These are phyloP conservation scores for Heritiera fomes DNA, from an alignment of 345 rosid species.

Conservation along the genomic window DNA sequence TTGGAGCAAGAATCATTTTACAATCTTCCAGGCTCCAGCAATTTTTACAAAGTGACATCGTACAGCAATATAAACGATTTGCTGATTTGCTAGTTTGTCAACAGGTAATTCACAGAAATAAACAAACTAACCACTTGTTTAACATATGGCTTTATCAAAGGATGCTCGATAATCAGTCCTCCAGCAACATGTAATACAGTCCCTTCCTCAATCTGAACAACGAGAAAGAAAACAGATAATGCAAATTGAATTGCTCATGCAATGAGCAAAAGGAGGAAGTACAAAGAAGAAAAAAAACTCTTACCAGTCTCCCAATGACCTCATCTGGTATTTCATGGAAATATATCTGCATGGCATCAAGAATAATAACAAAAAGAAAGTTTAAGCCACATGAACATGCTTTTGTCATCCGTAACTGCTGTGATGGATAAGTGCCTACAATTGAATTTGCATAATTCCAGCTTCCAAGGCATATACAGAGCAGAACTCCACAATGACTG, in stretches of 20 bases:
- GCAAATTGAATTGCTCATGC: neutral
- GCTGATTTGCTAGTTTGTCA: neutral
- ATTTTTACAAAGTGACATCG: neutral
- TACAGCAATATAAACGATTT: neutral
- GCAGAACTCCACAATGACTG: neutral
- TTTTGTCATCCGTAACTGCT: neutral
- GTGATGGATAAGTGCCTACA: neutral
- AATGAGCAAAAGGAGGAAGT: neutral
- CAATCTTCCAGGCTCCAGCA: neutral
- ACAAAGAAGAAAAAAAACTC: slow-evolving; percentile 9
- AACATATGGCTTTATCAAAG: slow-evolving; percentile 59
- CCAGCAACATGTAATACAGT: slow-evolving; percentile 77
- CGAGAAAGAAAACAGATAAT: neutral
- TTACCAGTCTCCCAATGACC: slow-evolving; percentile 72
- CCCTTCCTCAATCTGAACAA: slow-evolving; percentile 70
- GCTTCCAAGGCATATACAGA: neutral
- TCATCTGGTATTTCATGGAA: slow-evolving; percentile 83
- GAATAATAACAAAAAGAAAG: neutral
- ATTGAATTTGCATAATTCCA: slow-evolving; percentile 5
- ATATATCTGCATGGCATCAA: slow-evolving; percentile 57
- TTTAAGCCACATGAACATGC: slow-evolving; percentile 1
- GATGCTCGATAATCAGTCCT: slow-evolving; percentile 78
- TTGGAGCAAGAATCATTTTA: neutral
- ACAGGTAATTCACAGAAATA: neutral
- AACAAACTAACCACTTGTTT: slow-evolving; percentile 73